Evolutionary conservation across 176 grass and related monocot species (phyloP), one percentile per base, ranked within the genome.

Genomic region (Chrysopogon serrulatus): DNA sequence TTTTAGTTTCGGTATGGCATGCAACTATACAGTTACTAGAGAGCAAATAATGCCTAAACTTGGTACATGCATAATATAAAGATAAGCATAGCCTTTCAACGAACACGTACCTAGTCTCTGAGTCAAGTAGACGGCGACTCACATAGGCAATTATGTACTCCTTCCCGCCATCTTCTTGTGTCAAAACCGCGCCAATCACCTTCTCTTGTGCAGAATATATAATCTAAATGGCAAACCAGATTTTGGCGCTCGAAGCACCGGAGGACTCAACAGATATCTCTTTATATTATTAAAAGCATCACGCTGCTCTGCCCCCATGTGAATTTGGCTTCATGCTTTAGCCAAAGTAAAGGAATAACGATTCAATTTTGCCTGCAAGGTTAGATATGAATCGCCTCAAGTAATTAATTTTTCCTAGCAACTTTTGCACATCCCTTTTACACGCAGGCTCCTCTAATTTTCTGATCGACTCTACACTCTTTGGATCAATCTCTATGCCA

Each of bases 41-140:
- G 0, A 80, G 43, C 28, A 80, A 36, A 26, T 80, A 80, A 10
- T 65, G 77, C 5, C 60, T 5, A 23, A 80, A 80, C 1, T 26
- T 80, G 41, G 77, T 67, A 51, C 62, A 80, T 5, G 40, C 76
- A 79, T 44, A 45, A 64, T 65, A 65, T 79, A 79, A 65, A 65
- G n/a, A n/a, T 5, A 77, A 40, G n/a, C 57, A 78, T 19, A 63
- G 13, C 0, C 44, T 78, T 23, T 78, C 76, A 40, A 43, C 64
- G 13, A 78, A 62, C 7, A 44, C 9, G 16, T 64, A 78, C 76
- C 76, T 37, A 6, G 2, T 44, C 5, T 78, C 57, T 0, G 57
- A 0, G 3, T 78, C 76, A 0, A 78, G 39, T 14, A 78, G 5
- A 31, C 34, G 34, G 2, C 18, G 65, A 44, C 68, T 71, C 40